Base-by-base conservation (phyloP, 1,284 basidiomycete species). In the Pseudozyma hubeiensis region DNA sequence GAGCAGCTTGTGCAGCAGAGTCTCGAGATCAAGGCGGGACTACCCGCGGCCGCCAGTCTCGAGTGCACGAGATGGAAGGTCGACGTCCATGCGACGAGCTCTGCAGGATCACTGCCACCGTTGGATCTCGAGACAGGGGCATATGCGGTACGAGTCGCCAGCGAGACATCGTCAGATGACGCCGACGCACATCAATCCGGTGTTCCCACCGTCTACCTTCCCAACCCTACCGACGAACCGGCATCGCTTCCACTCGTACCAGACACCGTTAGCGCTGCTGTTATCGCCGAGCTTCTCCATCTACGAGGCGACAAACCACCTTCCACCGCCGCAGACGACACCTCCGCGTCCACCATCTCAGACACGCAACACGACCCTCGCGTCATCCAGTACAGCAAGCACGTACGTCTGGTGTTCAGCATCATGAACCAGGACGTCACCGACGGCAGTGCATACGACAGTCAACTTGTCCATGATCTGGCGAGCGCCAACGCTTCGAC, bases 391-490 rank as follows among this genome's bases (percentile, higher is more conserved):
- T 81, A 81, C 55, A 73, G 66, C 47, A 76, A 64, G 10, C 58
- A 74, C 19, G 54, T 83, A 19, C 74, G 80, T 0, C 50, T 83
- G n/a, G 77, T 83, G 1, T 82, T 83, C 43, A 76, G 74, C 52
- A 68, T 83, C 48, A 71, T 83, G 54, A 79, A 82, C 40, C 77
- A 83, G 39, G 82, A 83, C 52, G 54, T 61, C 13, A 65, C 77
- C 33, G 52, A 65, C 34, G 51, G 48, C 10, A 35, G 41, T 4
- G 67, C 59, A 2, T 75, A 60, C 47, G 66, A 69, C 39, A 75
- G 67, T 41, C 24, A 24, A 4, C 43, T 67, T 11, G 53, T 75
- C 31, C 72, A 64, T 19, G 52, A 53, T 7, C 56, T 73, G 5
- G 56, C 62, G 5, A 13, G 16, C 16, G 29, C 29, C 19, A 41